phyloP scores from a whole-genome alignment of 176 grass and related monocot genomes.

The Tillandsia leiboldiana region DNA sequence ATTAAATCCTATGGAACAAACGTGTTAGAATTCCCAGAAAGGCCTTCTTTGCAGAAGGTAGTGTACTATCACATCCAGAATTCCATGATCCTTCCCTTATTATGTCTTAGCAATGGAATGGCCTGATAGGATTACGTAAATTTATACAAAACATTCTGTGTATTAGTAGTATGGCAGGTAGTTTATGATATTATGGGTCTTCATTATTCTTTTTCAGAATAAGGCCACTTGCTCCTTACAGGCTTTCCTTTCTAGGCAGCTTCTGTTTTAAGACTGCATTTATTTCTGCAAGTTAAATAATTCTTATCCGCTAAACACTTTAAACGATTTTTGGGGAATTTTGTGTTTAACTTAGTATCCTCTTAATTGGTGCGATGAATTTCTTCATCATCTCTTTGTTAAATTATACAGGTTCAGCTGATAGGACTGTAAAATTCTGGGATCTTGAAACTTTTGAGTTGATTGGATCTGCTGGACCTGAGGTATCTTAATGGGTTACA shows the following conservation, averaged over 20 bases:
- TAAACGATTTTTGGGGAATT: conserved; percentile 9
- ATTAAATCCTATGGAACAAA: too few species aligned
- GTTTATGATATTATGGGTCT: neutral
- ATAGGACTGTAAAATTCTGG: conserved; percentile 98
- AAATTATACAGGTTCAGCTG: conserved; percentile 63
- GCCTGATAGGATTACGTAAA: neutral
- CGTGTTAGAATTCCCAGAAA: too few species aligned
- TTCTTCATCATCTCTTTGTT: conserved; percentile 18
- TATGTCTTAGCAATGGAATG: too few species aligned
- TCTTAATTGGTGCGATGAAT: conserved; percentile 8
- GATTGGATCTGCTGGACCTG: conserved; percentile 84
- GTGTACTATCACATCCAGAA: too few species aligned
- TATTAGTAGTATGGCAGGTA: neutral
- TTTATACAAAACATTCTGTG: neutral
- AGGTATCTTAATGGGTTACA: conserved; percentile 40
- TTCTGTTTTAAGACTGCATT: neutral
- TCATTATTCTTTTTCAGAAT: neutral
- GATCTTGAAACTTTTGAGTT: conserved; percentile 97
- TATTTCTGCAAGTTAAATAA: neutral
- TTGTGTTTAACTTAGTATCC: conserved; percentile 7
- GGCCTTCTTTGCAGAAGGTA: too few species aligned
- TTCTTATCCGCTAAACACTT: neutral
- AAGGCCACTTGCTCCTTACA: neutral
- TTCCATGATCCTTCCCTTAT: too few species aligned
- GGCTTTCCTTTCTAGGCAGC: neutral